phyloP scores from a whole-genome alignment of 2,329 filamentous ascomycete species.

The Rachicladosporium sp. region DNA sequence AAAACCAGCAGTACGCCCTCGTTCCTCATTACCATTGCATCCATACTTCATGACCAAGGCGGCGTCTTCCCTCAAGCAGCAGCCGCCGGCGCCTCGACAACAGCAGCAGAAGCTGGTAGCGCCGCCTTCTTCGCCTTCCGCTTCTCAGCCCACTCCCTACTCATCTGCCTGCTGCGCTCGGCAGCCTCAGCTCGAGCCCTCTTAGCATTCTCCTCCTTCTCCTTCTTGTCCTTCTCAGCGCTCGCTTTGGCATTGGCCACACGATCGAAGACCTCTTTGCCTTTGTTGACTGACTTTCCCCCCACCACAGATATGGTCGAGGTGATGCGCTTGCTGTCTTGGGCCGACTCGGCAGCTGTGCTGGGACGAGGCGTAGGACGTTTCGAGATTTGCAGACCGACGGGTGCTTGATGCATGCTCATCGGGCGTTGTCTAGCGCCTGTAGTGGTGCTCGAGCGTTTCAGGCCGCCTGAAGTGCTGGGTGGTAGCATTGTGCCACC shows the following conservation, averaged over 20 bases:
- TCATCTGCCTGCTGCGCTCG: conserved; percentile 31
- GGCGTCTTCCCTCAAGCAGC: too few relatives aligned
- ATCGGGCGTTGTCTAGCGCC: conserved; percentile 8
- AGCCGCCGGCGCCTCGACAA: too few relatives aligned
- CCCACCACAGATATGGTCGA: conserved; percentile 9
- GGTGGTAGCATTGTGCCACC: conserved; percentile 6
- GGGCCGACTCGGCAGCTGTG: conserved; percentile 3
- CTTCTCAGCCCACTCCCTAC: conserved; percentile 39
- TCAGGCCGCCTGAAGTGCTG: conserved; percentile 3
- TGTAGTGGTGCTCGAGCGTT: conserved; percentile 15
- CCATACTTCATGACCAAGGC: too few relatives aligned
- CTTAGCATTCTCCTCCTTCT: conserved; percentile 38
- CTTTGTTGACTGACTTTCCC: conserved; percentile 18
- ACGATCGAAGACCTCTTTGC: conserved; percentile 35
- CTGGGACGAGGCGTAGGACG: too few relatives aligned
- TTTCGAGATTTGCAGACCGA: too few relatives aligned
- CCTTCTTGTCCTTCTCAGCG: conserved; percentile 28
- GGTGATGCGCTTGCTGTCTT: conserved; percentile 13
- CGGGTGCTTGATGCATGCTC: not conserved
- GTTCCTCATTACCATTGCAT: too few relatives aligned
- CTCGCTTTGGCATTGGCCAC: conserved; percentile 29
- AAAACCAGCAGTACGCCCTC: too few relatives aligned
- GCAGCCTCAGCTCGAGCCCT: conserved; percentile 34
- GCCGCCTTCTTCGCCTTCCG: conserved; percentile 25
- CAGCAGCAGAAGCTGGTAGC: too few relatives aligned